Percentiles rank a stretch among this genome's conserved stretches.
Evolutionary conservation across 768 basidiomycete genomes (phyloP).

Genomic region (Termitomyces sp.): DNA sequence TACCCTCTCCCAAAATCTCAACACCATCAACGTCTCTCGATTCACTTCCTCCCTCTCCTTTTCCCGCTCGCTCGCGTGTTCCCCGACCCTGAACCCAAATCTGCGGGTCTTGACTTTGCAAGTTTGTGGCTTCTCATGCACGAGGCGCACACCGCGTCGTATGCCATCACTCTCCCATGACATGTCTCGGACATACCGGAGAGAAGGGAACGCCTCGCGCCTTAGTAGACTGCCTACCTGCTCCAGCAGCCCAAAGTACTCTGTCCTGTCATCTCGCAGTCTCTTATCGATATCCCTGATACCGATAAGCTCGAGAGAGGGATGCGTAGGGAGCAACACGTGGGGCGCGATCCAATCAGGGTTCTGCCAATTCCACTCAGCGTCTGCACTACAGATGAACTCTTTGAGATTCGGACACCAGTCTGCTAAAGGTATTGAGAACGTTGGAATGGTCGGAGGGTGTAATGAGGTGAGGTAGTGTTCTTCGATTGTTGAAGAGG

Average conservation of each 20-base stretch:
- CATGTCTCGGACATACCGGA: constrained; percentile 61
- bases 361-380: constrained; percentile 75
- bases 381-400: constrained; percentile 72
- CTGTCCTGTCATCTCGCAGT: constrained; percentile 36
- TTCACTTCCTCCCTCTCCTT: neutral
- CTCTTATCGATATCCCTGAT: constrained; percentile 67
- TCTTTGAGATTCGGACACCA: constrained; percentile 67
- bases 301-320: constrained; percentile 57
- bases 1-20: constrained; percentile 43
- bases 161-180: constrained; percentile 52
- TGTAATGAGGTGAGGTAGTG: constrained; percentile 50
- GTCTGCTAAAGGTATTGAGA: constrained; percentile 45
- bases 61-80: neutral
- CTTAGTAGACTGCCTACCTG: constrained; percentile 58
- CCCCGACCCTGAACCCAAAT: neutral
- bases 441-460: constrained; percentile 27
- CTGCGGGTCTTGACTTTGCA: neutral
- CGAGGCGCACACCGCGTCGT: constrained; percentile 26
- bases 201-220: constrained; percentile 52
- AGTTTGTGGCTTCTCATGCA: neutral
- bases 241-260: constrained; percentile 59
- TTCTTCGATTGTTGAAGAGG: constrained; percentile 59
- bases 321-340: constrained; percentile 60
- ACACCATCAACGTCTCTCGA: constrained; percentile 15
- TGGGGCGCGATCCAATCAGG: constrained; percentile 83